Evolutionary conservation across 208 protist species (phyloP).

Genomic region (Hexamita inflata): DNA sequence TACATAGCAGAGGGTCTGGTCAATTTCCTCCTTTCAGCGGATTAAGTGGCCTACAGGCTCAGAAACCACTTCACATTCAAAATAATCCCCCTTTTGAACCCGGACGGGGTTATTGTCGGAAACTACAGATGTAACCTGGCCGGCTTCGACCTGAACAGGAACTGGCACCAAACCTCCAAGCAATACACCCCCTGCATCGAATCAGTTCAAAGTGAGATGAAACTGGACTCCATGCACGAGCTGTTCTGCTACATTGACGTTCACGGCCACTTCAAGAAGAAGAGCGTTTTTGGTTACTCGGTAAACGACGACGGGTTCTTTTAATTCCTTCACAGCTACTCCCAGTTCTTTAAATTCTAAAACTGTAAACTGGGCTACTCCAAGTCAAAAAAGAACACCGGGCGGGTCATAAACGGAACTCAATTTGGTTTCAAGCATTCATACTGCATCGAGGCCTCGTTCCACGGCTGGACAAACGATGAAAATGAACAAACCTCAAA

Average conservation of each 20-base stretch:
- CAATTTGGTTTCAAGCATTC: neutral
- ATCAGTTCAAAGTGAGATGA: too few species aligned
- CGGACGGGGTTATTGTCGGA: conserved; percentile 84
- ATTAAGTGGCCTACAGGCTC: conserved; percentile 56
- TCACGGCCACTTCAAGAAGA: conserved; percentile 49
- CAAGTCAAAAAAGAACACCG: neutral
- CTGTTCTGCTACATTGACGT: conserved; percentile 48
- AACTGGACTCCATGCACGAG: neutral
- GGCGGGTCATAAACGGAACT: neutral
- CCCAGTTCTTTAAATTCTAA: neutral
- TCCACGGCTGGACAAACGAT: neutral
- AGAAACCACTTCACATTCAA: conserved; percentile 71
- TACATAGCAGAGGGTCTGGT: conserved; percentile 83
- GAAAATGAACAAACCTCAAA: too few species aligned
- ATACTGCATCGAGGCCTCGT: conserved; percentile 16
- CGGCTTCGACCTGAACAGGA: conserved; percentile 77
- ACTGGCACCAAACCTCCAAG: conserved; percentile 62
- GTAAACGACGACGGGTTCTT: neutral
- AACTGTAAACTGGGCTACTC: neutral
- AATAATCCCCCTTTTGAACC: conserved; percentile 87
- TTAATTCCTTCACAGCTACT: neutral
- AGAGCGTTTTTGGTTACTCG: conserved; percentile 52
- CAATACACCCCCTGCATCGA: too few species aligned
- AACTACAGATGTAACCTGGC: conserved; percentile 80
- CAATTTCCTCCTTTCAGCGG: conserved; percentile 55